A percentile compares a stretch with the other conserved stretches of the same genome.
Evolutionary conservation across 2,329 filamentous ascomycete species (phyloP).

Genomic region (Dendryphion nanum): DNA sequence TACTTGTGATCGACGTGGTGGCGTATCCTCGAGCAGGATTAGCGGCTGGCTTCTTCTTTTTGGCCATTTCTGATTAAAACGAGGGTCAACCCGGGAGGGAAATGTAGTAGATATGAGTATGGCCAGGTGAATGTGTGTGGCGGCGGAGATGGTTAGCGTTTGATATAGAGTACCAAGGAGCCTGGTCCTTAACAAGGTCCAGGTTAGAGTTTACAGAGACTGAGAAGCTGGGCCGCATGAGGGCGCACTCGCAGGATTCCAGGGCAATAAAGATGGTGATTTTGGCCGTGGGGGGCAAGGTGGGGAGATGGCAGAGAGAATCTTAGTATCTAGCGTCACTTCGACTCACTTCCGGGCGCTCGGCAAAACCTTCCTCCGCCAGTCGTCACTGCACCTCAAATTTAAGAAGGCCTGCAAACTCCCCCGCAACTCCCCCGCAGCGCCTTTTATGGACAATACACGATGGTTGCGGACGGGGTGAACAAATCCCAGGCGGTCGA

Average conservation of each 20-base stretch:
- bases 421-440: slow-evolving; percentile 11
- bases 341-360: too few species aligned
- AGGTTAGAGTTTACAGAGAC: slow-evolving; percentile 32
- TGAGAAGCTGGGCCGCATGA: too few species aligned
- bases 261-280: too few species aligned
- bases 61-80: too few species aligned
- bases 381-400: slow-evolving; percentile 16
- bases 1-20: slow-evolving; percentile 88
- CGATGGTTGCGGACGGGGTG: slow-evolving; percentile 39
- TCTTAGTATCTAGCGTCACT: too few species aligned
- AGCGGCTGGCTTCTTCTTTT: slow-evolving; percentile 85
- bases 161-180: slow-evolving; percentile 37
- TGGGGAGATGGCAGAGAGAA: too few species aligned
- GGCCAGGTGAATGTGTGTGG: too few species aligned
- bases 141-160: too few species aligned
- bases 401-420: slow-evolving; percentile 24
- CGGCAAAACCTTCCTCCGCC: slow-evolving; percentile 25
- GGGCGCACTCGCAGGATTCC: too few species aligned
- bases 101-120: too few species aligned
- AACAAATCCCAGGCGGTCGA: slow-evolving; percentile 29
- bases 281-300: too few species aligned
- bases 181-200: slow-evolving; percentile 35
- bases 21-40: slow-evolving; percentile 93
- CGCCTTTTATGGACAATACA: slow-evolving; percentile 28
- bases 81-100: too few species aligned